phyloP scores from a whole-genome alignment of 2,329 filamentous ascomycete species.

The Verticillium isaacii region DNA sequence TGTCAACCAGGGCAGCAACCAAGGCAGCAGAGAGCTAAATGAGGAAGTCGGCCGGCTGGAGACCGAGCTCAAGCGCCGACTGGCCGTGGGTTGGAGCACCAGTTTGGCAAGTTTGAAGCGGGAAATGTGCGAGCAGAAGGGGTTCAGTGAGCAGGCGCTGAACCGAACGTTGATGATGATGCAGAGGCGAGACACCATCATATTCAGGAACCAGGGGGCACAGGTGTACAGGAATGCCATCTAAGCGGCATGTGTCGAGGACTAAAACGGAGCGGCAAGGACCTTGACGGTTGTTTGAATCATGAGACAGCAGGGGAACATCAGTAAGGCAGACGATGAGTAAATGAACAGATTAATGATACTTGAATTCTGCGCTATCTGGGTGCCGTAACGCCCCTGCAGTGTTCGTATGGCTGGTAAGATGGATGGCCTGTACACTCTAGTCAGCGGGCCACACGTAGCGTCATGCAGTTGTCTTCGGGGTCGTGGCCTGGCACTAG shows the following conservation, averaged over 20 bases:
- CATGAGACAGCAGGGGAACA: not conserved
- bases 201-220: slow-evolving; percentile 71
- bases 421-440: not conserved
- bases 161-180: slow-evolving; percentile 81
- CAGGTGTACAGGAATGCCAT: slow-evolving; percentile 72
- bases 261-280: not conserved
- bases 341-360: slow-evolving; percentile 4
- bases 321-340: not conserved
- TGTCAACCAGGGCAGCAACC: slow-evolving; percentile 80
- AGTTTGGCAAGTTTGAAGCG: slow-evolving; percentile 79
- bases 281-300: not conserved
- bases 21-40: slow-evolving; percentile 82
- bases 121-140: slow-evolving; percentile 89
- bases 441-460: slow-evolving; percentile 4
- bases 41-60: slow-evolving; percentile 86
- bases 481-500: not conserved
- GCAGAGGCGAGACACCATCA: slow-evolving; percentile 81
- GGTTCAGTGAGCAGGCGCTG: slow-evolving; percentile 81
- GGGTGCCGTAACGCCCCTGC: not conserved
- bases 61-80: slow-evolving; percentile 76
- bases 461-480: too few relatives aligned
- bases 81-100: slow-evolving; percentile 95
- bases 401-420: not conserved
- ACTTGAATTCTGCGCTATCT: not conserved
- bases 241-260: slow-evolving; percentile 26